Base-by-base conservation (phyloP, 129 eudicot genomes). In the Lactuca saligna region DNA sequence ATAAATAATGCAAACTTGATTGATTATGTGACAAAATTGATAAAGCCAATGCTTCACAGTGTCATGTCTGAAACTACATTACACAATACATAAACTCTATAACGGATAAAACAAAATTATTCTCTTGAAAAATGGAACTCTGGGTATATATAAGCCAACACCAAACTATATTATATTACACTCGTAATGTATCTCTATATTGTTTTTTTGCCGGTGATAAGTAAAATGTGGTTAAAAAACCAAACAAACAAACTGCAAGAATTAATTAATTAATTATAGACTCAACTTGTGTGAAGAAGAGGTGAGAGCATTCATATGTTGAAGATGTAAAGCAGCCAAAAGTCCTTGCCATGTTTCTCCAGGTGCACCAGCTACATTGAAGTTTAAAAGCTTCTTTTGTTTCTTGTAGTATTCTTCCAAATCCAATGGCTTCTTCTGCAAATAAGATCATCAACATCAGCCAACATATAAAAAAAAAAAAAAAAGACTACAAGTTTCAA, bases 261-360 rank as follows among this genome's bases (percentile, higher is more conserved):
- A 74, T 87, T 25, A 25, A 25, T 25, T 20, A 20, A 20, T 20
- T 25, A 25, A 25, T 25, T 54, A 87, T 46, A 90, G 86, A 34
- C 84, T 85, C 79, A 91, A 70, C 77, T 85, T 87, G 58, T 85
- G 95, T 37, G 92, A 81, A 41, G 88, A 75, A 41, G 88, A 75
- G 71, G 32, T 37, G 68, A 79, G 62, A 48, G 86, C 84, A 73
- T 77, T 84, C 82, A 79, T 68, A 71, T 89, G 98, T 79, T 84
- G 95, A 72, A 92, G 96, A 76, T 86, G 98, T 59, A 92, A 74
- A 29, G 96, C 95, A 58, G 96, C 86, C 75, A 92, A 78, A 5
- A 92, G 88, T 62, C 96, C 95, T 61, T 89, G 77, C 96, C 96
- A 92, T 39, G 95, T 77, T 54, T 92, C 96, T 57, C 91, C 95